phyloP scores from a whole-genome alignment of 139 green algal species.

The Closterium sp. region DNA sequence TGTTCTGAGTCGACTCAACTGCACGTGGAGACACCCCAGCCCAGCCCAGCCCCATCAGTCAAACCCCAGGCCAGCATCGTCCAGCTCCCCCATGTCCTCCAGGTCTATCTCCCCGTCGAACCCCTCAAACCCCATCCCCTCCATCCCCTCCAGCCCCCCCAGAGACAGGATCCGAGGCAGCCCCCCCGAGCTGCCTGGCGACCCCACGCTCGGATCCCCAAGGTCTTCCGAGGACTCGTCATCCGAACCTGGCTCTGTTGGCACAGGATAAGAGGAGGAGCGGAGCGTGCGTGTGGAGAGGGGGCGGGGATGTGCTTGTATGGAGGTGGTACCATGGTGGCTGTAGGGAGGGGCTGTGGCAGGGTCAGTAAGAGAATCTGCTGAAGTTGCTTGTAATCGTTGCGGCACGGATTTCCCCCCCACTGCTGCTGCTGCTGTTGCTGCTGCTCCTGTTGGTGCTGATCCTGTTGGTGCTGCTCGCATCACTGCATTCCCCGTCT shows the following conservation, averaged over 20 bases:
- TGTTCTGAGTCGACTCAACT: no score
- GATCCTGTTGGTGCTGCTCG: background rate
- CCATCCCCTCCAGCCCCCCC: background rate
- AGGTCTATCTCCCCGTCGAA: background rate
- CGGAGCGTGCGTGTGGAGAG: background rate
- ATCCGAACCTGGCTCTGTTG: background rate
- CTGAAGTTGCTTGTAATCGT: background rate
- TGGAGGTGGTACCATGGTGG: background rate
- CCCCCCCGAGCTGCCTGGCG: background rate
- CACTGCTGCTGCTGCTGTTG: background rate
- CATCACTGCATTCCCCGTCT: background rate
- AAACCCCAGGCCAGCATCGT: background rate
- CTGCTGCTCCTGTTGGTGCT: background rate
- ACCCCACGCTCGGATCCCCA: background rate
- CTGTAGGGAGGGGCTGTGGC: background rate
- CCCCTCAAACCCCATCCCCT: background rate
- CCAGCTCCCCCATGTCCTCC: background rate
- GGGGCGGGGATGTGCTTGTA: background rate
- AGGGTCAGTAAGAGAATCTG: background rate
- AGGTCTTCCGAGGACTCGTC: background rate
- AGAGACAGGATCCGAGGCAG: background rate
- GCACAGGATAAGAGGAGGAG: background rate
- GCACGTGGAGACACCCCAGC: no score
- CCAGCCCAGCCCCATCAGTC: no score
- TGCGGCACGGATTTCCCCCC: background rate